These are phyloP conservation scores for Vaccinium corymbosum DNA, from an alignment of 148 eudicot species.

Conservation along the genomic window DNA sequence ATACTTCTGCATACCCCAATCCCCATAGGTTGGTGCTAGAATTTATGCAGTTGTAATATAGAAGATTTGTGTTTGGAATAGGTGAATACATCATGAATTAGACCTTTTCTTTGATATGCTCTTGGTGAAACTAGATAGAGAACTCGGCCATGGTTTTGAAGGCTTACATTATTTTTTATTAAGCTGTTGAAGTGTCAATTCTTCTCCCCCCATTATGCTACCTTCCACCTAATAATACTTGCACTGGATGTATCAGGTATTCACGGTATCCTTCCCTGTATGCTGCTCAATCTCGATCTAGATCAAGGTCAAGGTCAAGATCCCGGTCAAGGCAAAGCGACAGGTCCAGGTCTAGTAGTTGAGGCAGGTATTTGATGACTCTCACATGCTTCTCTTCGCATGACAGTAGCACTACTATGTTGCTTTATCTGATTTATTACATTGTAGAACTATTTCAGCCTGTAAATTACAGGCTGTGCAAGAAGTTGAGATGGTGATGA, in stretches of 20 bases:
- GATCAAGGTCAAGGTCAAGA: constrained; percentile 46
- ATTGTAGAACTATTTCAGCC: background rate
- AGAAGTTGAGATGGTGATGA: background rate
- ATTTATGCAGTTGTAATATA: background rate
- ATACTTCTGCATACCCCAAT: background rate
- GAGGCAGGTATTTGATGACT: constrained; percentile 55
- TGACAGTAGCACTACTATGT: background rate
- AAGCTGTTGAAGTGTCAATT: background rate
- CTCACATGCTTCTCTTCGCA: background rate
- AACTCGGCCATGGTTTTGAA: background rate
- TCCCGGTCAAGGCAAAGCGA: constrained; percentile 44
- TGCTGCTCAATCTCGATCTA: constrained; percentile 45
- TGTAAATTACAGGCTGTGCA: constrained; percentile 8
- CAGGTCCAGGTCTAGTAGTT: constrained; percentile 57
- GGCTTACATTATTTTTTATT: background rate
- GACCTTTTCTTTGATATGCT: background rate
- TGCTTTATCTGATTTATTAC: background rate
- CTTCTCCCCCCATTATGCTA: background rate
- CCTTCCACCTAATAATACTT: background rate
- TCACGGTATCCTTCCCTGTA: constrained; percentile 64
- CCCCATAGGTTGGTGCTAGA: background rate
- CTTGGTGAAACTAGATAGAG: background rate
- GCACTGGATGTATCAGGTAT: constrained; percentile 29
- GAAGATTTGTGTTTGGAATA: background rate
- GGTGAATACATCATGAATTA: too few species aligned